These are phyloP conservation scores for Pontederia paniculata DNA, from an alignment of 176 grass and related monocot genomes.

Conservation along the genomic window DNA sequence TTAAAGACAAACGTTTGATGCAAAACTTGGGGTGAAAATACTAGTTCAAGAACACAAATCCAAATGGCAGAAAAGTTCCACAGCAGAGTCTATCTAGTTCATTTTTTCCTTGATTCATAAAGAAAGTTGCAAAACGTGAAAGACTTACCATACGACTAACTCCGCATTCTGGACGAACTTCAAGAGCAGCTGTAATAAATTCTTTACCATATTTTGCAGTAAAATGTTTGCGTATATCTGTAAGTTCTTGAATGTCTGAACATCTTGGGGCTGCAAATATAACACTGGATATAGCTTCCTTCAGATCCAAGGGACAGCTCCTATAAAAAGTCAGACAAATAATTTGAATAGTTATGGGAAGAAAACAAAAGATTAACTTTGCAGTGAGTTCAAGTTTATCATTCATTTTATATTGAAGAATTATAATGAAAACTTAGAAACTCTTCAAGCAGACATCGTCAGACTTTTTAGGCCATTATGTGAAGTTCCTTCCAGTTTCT, in stretches of 20 bases:
- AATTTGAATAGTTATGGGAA: background rate
- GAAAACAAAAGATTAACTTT: background rate
- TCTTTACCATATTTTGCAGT: slow-evolving; percentile 90
- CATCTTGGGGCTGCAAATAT: slow-evolving; percentile 94
- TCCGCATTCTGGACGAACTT: slow-evolving; percentile 68
- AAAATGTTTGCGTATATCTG: slow-evolving; percentile 77
- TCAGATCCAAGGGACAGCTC: slow-evolving; percentile 80
- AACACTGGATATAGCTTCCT: slow-evolving; percentile 89
- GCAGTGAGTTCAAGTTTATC: no score
- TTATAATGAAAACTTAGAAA: no score
- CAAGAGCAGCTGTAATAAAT: slow-evolving; percentile 68
- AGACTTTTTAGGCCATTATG: no score
- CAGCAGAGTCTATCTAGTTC: no score
- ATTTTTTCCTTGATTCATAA: background rate
- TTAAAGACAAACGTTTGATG: background rate
- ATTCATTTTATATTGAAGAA: no score
- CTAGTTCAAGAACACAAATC: no score
- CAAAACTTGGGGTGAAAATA: no score
- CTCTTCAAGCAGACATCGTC: no score
- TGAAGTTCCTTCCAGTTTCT: no score
- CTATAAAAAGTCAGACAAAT: slow-evolving; percentile 24
- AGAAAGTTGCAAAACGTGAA: background rate
- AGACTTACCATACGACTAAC: slow-evolving; percentile 29
- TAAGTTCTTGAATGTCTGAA: slow-evolving; percentile 80
- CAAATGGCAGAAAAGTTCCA: no score